phyloP scores from a whole-genome alignment of 2,329 filamentous ascomycete species.

The Mycosphaerella arachidis region DNA sequence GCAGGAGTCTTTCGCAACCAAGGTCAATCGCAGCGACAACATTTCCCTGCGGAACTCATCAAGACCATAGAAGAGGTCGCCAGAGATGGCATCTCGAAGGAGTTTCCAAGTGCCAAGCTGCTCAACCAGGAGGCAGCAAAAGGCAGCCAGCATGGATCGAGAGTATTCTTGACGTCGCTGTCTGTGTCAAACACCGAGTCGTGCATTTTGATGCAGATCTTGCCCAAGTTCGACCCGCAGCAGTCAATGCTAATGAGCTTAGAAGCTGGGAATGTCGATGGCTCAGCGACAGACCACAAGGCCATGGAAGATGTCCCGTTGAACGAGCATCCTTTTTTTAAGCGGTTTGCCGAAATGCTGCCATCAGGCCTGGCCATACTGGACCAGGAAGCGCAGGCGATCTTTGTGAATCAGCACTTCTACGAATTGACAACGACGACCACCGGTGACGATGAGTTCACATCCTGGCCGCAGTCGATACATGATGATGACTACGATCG shows the following conservation, averaged over 20 bases:
- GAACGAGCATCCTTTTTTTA: slow-evolving; percentile 41
- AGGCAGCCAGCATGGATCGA: slow-evolving; percentile 9
- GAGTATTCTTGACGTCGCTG: slow-evolving; percentile 26
- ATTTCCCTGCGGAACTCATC: slow-evolving; percentile 34
- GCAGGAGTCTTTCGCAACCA: slow-evolving; percentile 32
- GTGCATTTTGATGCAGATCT: slow-evolving; percentile 24
- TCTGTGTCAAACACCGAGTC: slow-evolving; percentile 1
- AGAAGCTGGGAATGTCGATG: background rate
- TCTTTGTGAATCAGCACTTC: slow-evolving; percentile 46
- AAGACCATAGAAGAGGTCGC: slow-evolving; percentile 33
- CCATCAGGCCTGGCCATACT: slow-evolving; percentile 45
- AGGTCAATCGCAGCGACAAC: slow-evolving; percentile 32
- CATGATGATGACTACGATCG: slow-evolving; percentile 42
- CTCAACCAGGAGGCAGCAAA: slow-evolving; percentile 3
- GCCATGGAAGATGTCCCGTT: slow-evolving; percentile 23
- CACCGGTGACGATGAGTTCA: slow-evolving; percentile 38
- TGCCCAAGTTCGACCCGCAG: slow-evolving; percentile 14
- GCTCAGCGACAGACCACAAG: background rate
- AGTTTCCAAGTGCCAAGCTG: slow-evolving; percentile 20
- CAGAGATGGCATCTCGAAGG: slow-evolving; percentile 19
- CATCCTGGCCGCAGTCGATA: slow-evolving; percentile 45
- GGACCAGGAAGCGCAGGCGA: slow-evolving; percentile 40
- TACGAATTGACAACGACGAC: slow-evolving; percentile 44
- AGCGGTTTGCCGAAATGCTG: slow-evolving; percentile 43
- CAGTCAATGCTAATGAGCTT: slow-evolving; percentile 3